These are phyloP conservation scores for Musa itinerans DNA, from an alignment of 176 grass and related monocot genomes.

Conservation along the genomic window DNA sequence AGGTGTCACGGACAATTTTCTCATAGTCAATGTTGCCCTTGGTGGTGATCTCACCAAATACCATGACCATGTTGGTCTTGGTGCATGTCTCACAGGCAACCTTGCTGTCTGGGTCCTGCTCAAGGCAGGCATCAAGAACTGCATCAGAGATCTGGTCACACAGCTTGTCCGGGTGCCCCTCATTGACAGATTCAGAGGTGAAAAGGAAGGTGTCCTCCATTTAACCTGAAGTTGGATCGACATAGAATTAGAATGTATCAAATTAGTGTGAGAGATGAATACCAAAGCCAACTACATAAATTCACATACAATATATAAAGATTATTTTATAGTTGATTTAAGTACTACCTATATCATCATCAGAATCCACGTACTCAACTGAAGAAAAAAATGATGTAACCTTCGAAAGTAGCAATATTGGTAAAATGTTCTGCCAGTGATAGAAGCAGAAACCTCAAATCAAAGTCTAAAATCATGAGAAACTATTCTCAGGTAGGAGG, in stretches of 20 bases:
- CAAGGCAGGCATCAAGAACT: constrained; percentile 6
- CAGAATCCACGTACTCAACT: neutral
- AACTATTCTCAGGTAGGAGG: no score
- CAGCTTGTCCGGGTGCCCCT: neutral
- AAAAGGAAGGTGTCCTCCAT: constrained; percentile 10
- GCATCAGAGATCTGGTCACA: constrained; percentile 6
- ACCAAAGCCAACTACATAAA: neutral
- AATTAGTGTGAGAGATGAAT: neutral
- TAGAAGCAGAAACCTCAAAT: no score
- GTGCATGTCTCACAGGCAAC: constrained; percentile 11
- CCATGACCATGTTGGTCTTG: constrained; percentile 10
- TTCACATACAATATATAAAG: neutral
- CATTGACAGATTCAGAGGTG: constrained; percentile 1
- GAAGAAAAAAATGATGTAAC: no score
- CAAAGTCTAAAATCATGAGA: no score
- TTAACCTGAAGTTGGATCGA: neutral
- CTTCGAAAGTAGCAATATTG: no score
- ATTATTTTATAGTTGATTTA: no score
- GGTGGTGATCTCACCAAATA: constrained; percentile 6
- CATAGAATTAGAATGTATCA: neutral
- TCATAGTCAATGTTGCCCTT: neutral
- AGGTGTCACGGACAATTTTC: constrained; percentile 9
- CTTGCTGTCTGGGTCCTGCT: constrained; percentile 5
- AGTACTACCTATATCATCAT: no score
- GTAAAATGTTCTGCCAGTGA: no score